Base-by-base conservation (phyloP, 2,329 filamentous ascomycete species). In the Cercospora sp. region DNA sequence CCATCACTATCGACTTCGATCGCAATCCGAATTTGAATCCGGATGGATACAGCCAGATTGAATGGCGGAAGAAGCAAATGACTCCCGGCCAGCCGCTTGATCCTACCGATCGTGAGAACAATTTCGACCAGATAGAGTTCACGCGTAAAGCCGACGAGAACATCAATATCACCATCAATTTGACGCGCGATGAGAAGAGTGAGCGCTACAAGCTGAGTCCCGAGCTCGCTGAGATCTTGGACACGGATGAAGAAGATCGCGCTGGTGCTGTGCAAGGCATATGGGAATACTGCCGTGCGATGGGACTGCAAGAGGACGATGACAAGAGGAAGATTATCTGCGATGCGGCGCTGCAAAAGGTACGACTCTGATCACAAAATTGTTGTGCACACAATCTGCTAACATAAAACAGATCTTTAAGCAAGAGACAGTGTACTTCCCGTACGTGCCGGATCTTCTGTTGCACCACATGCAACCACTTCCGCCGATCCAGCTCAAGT, bases 271-370 rank as follows among this genome's bases (percentile, higher is more conserved):
- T 97, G 30, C 92, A 96, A 85, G 94, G 91, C 13, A 87, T 99
- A 34, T 99, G 94, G 93, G 94, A 97, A 78, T 99, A 99, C 76
- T 91, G 97, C 72, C 90, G 92, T 74, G 85, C 91, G 21, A 91
- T 92, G 84, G 89, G 90, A 18, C 83, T 99, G 58, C 93, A 97
- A 79, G 94, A 97, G 78, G 94, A 97, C 72, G 94, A 98, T 69
- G 95, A 99, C 78, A 95, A 95, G 83, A 88, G 95, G 70, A 91
- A 91, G 69, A 94, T 99, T 74, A 90, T 92, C 45, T 98, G 95
- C 77, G 94, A 99, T 77, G 90, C 94, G 53, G 85, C 90, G 58
- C 80, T 99, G 63, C 90, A 87, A 81, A 88, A 88, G 80, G 93
- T 97, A 82, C 77, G 87, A 79, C 40, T 7, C 28, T 5, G 28